These are phyloP conservation scores for Cubamyces sp. DNA, from an alignment of 768 basidiomycete genomes.

Conservation along the genomic window DNA sequence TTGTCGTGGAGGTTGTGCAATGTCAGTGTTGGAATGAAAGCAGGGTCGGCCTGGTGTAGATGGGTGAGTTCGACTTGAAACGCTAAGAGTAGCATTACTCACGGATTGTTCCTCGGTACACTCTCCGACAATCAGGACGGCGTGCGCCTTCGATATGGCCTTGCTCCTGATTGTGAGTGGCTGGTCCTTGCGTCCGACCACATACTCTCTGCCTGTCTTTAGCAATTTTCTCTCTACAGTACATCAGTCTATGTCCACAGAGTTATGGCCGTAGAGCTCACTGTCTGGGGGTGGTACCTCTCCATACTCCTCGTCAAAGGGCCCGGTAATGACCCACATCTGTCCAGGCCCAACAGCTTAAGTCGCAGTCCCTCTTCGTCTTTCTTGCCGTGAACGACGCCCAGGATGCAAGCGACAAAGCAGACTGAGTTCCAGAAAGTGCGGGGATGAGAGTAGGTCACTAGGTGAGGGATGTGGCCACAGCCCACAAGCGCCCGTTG, in stretches of 20 bases:
- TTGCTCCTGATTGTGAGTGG: slow-evolving; percentile 58
- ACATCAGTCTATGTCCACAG: not conserved
- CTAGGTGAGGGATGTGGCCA: no score
- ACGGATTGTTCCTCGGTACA: slow-evolving; percentile 61
- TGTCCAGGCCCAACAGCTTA: not conserved
- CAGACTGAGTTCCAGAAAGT: not conserved
- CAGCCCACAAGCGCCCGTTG: not conserved
- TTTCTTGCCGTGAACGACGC: no score
- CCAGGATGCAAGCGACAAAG: not conserved
- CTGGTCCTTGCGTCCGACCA: slow-evolving; percentile 59
- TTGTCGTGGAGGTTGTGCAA: slow-evolving; percentile 10
- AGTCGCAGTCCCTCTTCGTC: no score
- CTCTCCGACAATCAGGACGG: slow-evolving; percentile 56
- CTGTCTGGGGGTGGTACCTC: slow-evolving; percentile 15
- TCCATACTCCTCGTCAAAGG: slow-evolving; percentile 25
- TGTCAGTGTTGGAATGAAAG: slow-evolving; percentile 43
- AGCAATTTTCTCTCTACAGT: slow-evolving; percentile 58
- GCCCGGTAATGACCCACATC: slow-evolving; percentile 30
- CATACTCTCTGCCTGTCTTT: slow-evolving; percentile 58
- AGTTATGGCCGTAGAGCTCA: not conserved
- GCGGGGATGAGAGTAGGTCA: no score
- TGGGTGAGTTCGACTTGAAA: not conserved
- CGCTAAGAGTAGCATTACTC: slow-evolving; percentile 33
- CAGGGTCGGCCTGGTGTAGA: slow-evolving; percentile 50
- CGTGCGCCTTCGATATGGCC: slow-evolving; percentile 68